Evolutionary conservation across 2,329 filamentous ascomycete species (phyloP).

Genomic region (Botrytis fragariae): DNA sequence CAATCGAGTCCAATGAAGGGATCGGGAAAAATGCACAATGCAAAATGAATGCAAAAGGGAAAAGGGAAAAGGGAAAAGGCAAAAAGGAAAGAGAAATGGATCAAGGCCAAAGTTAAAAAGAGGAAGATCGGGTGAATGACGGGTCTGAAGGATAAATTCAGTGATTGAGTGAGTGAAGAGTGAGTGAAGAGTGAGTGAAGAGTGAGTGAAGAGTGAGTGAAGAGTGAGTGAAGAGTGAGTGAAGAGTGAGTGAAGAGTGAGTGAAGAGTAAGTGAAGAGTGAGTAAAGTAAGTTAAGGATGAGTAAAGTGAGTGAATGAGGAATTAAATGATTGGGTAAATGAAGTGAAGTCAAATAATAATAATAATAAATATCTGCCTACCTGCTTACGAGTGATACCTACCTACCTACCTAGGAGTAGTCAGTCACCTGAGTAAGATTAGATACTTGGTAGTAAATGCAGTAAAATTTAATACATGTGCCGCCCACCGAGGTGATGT

Average conservation of each 20-base stretch:
- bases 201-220: too few species aligned
- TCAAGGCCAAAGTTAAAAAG: background rate
- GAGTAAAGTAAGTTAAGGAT: too few species aligned
- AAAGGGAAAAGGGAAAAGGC: background rate
- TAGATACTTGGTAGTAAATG: too few species aligned
- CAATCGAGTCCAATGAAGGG: background rate
- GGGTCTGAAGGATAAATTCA: background rate
- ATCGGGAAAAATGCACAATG: background rate
- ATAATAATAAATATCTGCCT: background rate
- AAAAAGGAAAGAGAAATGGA: background rate
- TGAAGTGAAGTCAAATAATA: background rate
- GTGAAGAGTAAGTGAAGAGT: too few species aligned
- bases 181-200: too few species aligned
- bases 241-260: too few species aligned
- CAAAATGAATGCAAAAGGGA: too few species aligned
- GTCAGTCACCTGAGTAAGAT: background rate
- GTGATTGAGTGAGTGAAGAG: too few species aligned
- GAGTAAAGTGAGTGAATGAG: background rate
- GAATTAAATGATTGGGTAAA: background rate
- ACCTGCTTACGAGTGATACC: too few species aligned
- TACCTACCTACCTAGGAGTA: background rate
- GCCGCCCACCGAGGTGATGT: too few species aligned
- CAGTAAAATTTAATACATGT: too few species aligned
- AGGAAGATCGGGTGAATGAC: background rate
- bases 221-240: too few species aligned